These are phyloP conservation scores for Phytophthora ohioensis DNA, from an alignment of 352 stramenopile genomes.

Conservation along the genomic window DNA sequence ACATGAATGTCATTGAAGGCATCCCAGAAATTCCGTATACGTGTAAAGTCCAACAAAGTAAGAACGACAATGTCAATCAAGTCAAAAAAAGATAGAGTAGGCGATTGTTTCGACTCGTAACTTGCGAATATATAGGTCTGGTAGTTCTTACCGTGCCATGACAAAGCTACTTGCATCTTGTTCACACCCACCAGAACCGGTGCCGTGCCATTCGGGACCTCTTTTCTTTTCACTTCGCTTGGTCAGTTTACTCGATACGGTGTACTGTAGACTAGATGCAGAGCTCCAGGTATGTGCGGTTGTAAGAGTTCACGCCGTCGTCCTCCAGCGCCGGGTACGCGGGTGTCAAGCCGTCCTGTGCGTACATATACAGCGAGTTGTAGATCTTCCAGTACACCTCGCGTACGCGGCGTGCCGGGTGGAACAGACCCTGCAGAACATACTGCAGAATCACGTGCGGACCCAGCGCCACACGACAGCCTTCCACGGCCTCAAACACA, in stretches of 20 bases:
- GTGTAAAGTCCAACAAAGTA: no score
- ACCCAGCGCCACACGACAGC: constrained; percentile 96
- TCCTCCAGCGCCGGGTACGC: constrained; percentile 97
- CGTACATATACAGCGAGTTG: constrained; percentile 99
- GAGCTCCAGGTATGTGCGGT: constrained; percentile 94
- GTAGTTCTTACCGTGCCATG: constrained; percentile 29
- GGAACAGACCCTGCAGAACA: constrained; percentile 98
- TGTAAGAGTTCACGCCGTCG: constrained; percentile 96
- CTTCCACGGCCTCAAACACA: constrained; percentile 98
- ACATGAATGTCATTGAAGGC: no score
- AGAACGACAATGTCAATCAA: no score
- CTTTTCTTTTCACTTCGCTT: constrained; percentile 9
- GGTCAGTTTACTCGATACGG: neutral
- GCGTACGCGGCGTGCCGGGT: constrained; percentile 97
- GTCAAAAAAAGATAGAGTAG: no score
- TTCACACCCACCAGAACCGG: constrained; percentile 13
- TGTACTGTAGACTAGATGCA: constrained; percentile 55
- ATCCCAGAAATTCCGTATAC: no score
- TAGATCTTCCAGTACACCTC: constrained; percentile 99
- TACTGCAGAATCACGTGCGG: constrained; percentile 98
- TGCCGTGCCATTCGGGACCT: constrained; percentile 2
- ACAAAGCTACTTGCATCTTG: constrained; percentile 11
- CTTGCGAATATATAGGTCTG: constrained; percentile 33
- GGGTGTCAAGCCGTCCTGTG: constrained; percentile 96
- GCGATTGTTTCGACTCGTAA: neutral